Percentiles rank a stretch among this genome's conserved stretches.
phyloP scores from a whole-genome alignment of 371 early-diverging fungal genomes.

The Mortierella sp. region DNA sequence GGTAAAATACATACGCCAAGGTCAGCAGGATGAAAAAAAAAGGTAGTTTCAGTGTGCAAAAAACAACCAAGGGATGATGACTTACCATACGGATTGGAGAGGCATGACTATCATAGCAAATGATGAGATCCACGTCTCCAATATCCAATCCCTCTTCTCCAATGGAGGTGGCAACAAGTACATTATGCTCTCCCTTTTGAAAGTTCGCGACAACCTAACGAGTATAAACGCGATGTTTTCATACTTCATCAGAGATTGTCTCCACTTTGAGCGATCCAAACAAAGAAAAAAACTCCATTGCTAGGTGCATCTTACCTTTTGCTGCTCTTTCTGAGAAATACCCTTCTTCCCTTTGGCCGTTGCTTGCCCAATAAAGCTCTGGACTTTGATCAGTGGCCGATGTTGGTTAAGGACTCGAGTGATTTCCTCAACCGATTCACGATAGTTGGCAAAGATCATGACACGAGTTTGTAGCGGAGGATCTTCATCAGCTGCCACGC shows the following conservation, averaged over 20 bases:
- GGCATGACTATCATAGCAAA: constrained; percentile 90
- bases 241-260: no score
- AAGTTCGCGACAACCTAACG: constrained; percentile 46
- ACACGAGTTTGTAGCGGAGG: constrained; percentile 65
- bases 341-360: constrained; percentile 74
- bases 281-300: no score
- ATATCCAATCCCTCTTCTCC: constrained; percentile 98
- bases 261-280: no score
- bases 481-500: background rate
- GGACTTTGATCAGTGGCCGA: constrained; percentile 74
- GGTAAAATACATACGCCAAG: constrained; percentile 53
- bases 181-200: constrained; percentile 67
- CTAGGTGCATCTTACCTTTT: constrained; percentile 66
- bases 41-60: no score
- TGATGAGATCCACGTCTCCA: constrained; percentile 95
- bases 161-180: constrained; percentile 91
- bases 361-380: constrained; percentile 89
- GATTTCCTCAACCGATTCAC: constrained; percentile 92
- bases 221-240: no score
- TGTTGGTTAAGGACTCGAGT: constrained; percentile 67
- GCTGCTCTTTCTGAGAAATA: constrained; percentile 85
- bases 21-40: no score
- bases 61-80: background rate
- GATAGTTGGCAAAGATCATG: constrained; percentile 90
- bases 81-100: constrained; percentile 85